Base-by-base conservation (phyloP, 164 flowering plant species). In the Santalum album region DNA sequence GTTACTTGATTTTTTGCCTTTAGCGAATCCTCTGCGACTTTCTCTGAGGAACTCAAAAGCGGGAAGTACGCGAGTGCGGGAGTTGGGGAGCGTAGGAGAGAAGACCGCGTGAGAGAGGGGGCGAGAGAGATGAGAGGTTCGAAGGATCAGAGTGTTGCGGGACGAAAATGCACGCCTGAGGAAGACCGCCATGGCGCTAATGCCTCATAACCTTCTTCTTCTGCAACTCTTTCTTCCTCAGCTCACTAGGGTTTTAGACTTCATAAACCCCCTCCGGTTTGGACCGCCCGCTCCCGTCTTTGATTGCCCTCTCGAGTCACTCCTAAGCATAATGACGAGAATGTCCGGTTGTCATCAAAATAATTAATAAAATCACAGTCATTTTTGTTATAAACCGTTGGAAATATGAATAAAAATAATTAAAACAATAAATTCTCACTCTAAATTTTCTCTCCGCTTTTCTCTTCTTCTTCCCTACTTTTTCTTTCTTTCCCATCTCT, bases 1-100 rank as follows among this genome's bases (percentile, higher is more conserved):
- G 59, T 49, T 57, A 82, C 86, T 78, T 62, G 83, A 78, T 61
- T 72, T 87, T 53, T 69, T 72, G 50, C 78, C 85, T 69, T 82
- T 87, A 26, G 90, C 88, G 42, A 69, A 87, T 4, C 79, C 76
- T 61, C 95, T 68, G 42, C 78, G 78, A 55, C 35, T 50, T 46
- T 69, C 76, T 47, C 62, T 52, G 45, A 69, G 55, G 55, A 63
- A 77, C 42, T 55, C 63, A 16, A 53, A 9, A 0, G 69, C 48
- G 1, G 66, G 51, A 34, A 40, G 45, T 0, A 53, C 50, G 21
- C 16, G 64, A 36, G 39, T 32, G 45, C 54, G 12, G 61, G 47
- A 55, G 49, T 53, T 40, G 51, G 29, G 18, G 47, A 25, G 38
- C 35, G 24, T 50, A 7, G 56, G 29, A 60, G 71, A 57, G 53